Conservation (phyloP, 495 filamentous ascomycete genomes). For the Opeltia flavorubescens region DNA sequence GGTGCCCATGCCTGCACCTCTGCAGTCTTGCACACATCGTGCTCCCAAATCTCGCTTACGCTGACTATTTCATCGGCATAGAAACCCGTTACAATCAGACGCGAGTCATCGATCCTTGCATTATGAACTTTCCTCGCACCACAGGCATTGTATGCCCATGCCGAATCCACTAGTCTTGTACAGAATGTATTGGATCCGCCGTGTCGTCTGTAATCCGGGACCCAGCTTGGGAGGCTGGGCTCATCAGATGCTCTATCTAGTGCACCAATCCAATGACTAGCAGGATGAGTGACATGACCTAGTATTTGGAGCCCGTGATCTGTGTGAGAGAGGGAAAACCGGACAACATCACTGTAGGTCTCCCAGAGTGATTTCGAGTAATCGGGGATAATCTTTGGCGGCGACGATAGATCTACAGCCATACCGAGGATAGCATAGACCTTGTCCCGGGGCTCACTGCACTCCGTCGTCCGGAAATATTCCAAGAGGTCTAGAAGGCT, state of each 20-base stretch:
- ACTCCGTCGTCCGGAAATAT: neutral
- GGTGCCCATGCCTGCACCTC: neutral
- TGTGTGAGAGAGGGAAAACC: neutral
- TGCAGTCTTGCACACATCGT: neutral
- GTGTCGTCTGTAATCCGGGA: neutral
- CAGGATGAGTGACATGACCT: neutral
- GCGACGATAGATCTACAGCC: neutral
- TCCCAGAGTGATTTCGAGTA: neutral
- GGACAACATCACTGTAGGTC: neutral
- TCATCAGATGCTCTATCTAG: neutral
- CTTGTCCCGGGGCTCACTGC: slow-evolving; percentile 8
- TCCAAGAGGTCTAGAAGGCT: neutral
- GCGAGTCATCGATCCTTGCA: neutral
- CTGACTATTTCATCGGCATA: neutral
- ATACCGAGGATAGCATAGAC: slow-evolving; percentile 5
- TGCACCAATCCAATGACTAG: neutral
- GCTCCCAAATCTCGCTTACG: neutral
- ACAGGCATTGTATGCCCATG: slow-evolving; percentile 1
- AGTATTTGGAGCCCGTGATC: slow-evolving; percentile 1
- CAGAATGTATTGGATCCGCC: neutral
- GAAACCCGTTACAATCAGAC: neutral
- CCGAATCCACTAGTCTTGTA: neutral
- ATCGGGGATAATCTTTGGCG: neutral
- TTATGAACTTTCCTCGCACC: neutral
- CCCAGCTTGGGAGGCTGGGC: neutral